Percentiles rank a stretch among this genome's conserved stretches.
Evolutionary conservation across 2,329 filamentous ascomycete genomes (phyloP).

Genomic region (Elsinoe perseae): DNA sequence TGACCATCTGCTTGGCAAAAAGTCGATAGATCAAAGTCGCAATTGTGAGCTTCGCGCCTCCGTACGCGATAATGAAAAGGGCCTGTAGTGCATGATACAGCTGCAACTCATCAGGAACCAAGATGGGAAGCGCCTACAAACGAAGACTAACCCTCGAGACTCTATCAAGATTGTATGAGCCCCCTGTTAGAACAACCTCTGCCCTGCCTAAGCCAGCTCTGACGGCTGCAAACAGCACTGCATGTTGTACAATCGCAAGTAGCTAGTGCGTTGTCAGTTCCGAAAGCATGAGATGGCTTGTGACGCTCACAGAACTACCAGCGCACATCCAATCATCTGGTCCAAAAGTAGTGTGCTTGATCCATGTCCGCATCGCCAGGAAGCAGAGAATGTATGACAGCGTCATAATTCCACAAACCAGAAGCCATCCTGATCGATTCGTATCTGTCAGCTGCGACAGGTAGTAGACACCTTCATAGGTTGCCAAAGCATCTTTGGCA

Average conservation of each 20-base stretch:
- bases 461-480: constrained; percentile 11
- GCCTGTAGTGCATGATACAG: not conserved
- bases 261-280: not conserved
- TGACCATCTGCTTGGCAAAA: not conserved
- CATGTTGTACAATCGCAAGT: constrained; percentile 9
- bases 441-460: constrained; percentile 16
- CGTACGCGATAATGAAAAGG: not conserved
- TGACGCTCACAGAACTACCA: constrained; percentile 7
- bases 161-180: not conserved
- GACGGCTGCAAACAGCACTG: constrained; percentile 10
- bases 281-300: not conserved
- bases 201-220: constrained; percentile 11
- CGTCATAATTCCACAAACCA: constrained; percentile 13
- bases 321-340: constrained; percentile 15
- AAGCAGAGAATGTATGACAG: constrained; percentile 14
- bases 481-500: not conserved
- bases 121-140: not conserved
- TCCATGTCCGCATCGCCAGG: not conserved
- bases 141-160: not conserved
- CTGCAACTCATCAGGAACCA: not conserved
- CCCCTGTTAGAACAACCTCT: not conserved
- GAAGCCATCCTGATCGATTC: constrained; percentile 16
- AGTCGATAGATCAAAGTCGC: not conserved
- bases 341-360: constrained; percentile 9
- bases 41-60: not conserved